These are phyloP conservation scores for Lactifluus volemus DNA, from an alignment of 768 basidiomycete species.

Conservation along the genomic window DNA sequence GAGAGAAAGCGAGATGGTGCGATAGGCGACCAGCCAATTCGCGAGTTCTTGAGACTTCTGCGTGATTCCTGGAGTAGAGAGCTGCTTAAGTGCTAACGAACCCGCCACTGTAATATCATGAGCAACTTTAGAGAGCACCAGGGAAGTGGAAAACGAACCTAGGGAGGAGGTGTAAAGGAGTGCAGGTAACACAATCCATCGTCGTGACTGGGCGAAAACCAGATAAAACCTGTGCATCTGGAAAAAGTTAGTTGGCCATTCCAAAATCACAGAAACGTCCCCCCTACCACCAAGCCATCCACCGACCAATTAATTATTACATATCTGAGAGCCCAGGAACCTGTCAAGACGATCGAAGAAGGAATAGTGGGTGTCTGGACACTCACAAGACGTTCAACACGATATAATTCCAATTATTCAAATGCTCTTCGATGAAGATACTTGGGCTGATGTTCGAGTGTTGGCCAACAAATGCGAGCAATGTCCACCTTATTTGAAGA, in stretches of 20 bases:
- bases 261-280: neutral
- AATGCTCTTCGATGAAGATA: slow-evolving; percentile 20
- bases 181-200: slow-evolving; percentile 1
- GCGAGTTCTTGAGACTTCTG: slow-evolving; percentile 1
- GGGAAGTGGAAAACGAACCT: neutral
- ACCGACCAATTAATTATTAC: slow-evolving; percentile 25
- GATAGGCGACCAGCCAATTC: slow-evolving; percentile 17
- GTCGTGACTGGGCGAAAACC: neutral
- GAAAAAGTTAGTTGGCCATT: neutral
- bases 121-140: neutral
- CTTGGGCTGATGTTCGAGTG: slow-evolving; percentile 20
- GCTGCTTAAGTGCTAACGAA: slow-evolving; percentile 18
- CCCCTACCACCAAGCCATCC: slow-evolving; percentile 24
- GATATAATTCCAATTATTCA: slow-evolving; percentile 17
- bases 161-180: slow-evolving; percentile 5
- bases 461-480: slow-evolving; percentile 22
- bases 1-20: slow-evolving; percentile 19
- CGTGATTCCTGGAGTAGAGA: slow-evolving; percentile 11
- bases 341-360: neutral
- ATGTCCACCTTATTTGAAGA: slow-evolving; percentile 17
- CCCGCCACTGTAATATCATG: slow-evolving; percentile 11
- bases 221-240: slow-evolving; percentile 7
- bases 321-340: slow-evolving; percentile 20
- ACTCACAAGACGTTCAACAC: slow-evolving; percentile 23
- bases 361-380: neutral